Evolutionary conservation across 2,329 filamentous ascomycete genomes (phyloP).

Genomic region (Pyrenochaeta sp.): DNA sequence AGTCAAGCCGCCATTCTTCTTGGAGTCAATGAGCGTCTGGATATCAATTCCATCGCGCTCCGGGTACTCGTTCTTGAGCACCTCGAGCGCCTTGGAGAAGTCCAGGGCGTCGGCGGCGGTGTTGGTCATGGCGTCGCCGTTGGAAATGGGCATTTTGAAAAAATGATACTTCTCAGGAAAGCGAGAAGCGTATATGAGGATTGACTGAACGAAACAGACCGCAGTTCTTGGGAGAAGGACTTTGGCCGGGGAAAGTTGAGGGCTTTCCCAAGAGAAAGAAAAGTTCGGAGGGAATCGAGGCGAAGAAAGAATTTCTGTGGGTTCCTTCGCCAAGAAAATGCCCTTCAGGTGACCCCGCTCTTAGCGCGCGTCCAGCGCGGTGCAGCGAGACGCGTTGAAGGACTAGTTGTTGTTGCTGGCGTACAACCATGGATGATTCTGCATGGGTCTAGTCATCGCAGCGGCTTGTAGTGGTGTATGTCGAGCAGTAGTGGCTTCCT

Average conservation of each 20-base stretch:
- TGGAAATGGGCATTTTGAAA: constrained; percentile 74
- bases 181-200: constrained; percentile 27
- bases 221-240: constrained; percentile 38
- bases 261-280: constrained; percentile 59
- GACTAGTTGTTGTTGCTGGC: too few relatives aligned
- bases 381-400: neutral
- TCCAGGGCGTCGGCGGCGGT: constrained; percentile 69
- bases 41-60: constrained; percentile 86
- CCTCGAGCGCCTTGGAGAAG: constrained; percentile 76
- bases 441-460: too few relatives aligned
- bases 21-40: constrained; percentile 86
- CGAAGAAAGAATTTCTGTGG: constrained; percentile 36
- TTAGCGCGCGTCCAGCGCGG: constrained; percentile 24
- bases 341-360: constrained; percentile 25
- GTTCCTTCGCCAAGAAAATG: constrained; percentile 11
- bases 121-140: constrained; percentile 67
- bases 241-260: constrained; percentile 66
- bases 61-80: constrained; percentile 79
- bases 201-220: constrained; percentile 44
- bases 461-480: too few relatives aligned
- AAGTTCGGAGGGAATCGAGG: constrained; percentile 22
- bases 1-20: constrained; percentile 90
- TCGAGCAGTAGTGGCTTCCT: too few relatives aligned
- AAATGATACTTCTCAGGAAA: constrained; percentile 43
- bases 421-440: too few relatives aligned